Percentiles rank a stretch among this genome's conserved stretches.
phyloP scores from a whole-genome alignment of 768 basidiomycete genomes.

The Tylopilus sp. region DNA sequence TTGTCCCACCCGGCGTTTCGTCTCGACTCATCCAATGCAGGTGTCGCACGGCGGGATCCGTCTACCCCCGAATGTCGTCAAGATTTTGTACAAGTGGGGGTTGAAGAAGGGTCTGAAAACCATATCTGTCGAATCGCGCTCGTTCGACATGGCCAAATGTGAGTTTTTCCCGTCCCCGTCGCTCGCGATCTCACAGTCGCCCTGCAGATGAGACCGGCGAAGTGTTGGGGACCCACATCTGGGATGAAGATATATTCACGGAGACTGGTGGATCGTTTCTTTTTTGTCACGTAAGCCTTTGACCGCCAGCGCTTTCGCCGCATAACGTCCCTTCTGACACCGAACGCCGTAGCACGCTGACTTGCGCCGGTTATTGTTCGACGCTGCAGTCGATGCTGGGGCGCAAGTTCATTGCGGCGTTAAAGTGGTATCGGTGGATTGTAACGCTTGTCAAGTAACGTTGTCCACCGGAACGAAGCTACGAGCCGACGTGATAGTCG shows the following conservation, averaged over 20 bases:
- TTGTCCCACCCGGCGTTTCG: background rate
- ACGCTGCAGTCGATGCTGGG: conserved; percentile 45
- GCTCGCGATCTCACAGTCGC: conserved; percentile 6
- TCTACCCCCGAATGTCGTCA: conserved; percentile 58
- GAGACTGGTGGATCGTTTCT: conserved; percentile 50
- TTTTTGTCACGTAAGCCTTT: conserved; percentile 43
- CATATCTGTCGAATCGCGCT: conserved; percentile 24
- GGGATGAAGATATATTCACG: conserved; percentile 45
- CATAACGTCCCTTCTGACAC: background rate
- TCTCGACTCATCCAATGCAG: conserved; percentile 16
- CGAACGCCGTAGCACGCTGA: conserved; percentile 44
- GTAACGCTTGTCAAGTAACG: conserved; percentile 32
- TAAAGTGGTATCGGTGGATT: conserved; percentile 36
- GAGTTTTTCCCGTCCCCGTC: conserved; percentile 3
- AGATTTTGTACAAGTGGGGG: conserved; percentile 54
- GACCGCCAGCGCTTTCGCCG: background rate
- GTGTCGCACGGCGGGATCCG: conserved; percentile 39
- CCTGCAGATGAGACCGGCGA: conserved; percentile 45
- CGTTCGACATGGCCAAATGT: conserved; percentile 28
- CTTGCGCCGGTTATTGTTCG: conserved; percentile 45
- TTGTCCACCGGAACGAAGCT: conserved; percentile 42
- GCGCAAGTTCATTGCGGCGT: conserved; percentile 44
- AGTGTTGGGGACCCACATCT: conserved; percentile 41
- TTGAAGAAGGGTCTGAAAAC: conserved; percentile 41
- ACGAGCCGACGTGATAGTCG: conserved; percentile 52